phyloP scores from a whole-genome alignment of 2,329 filamentous ascomycete genomes.

The Pestalotiopsis sp. region DNA sequence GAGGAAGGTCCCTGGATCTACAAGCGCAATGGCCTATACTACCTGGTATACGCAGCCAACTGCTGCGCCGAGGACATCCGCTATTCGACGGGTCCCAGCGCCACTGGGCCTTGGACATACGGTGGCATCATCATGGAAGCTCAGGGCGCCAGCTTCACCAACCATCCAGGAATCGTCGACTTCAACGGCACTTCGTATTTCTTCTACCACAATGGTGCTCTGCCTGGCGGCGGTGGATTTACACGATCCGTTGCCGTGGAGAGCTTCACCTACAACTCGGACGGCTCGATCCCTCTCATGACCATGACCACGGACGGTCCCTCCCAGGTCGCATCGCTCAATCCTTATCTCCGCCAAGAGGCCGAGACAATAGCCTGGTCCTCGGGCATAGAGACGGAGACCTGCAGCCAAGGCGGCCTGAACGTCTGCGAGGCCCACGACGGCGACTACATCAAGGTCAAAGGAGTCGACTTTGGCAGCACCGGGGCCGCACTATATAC shows the following conservation, averaged over 20 bases:
- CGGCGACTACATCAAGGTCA: constrained; percentile 33
- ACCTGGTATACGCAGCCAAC: constrained; percentile 30
- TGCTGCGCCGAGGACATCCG: constrained; percentile 32
- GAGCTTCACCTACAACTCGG: constrained; percentile 26
- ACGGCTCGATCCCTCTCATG: constrained; percentile 30
- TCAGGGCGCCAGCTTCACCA: constrained; percentile 29
- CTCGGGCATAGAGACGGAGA: constrained; percentile 24
- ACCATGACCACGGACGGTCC: constrained; percentile 28
- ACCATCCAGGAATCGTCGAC: constrained; percentile 30
- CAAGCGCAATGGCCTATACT: constrained; percentile 31
- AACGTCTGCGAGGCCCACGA: constrained; percentile 28
- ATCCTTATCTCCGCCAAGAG: constrained; percentile 29
- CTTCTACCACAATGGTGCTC: constrained; percentile 35
- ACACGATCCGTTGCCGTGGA: constrained; percentile 28
- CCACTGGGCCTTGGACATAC: constrained; percentile 33
- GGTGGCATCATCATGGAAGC: constrained; percentile 30
- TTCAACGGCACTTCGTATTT: constrained; percentile 30
- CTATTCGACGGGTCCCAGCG: constrained; percentile 27
- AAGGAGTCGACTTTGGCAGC: constrained; percentile 30
- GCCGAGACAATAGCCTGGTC: constrained; percentile 32
- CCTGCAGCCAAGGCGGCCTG: constrained; percentile 25
- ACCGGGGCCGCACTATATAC: constrained; percentile 24
- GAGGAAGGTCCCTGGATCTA: constrained; percentile 34
- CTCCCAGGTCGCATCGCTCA: constrained; percentile 24
- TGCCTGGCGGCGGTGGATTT: constrained; percentile 29